A percentile compares a stretch with the other conserved stretches of the same genome.
phyloP scores from a whole-genome alignment of 192 early-diverging fungal species.

The Chytriomyces confervae region DNA sequence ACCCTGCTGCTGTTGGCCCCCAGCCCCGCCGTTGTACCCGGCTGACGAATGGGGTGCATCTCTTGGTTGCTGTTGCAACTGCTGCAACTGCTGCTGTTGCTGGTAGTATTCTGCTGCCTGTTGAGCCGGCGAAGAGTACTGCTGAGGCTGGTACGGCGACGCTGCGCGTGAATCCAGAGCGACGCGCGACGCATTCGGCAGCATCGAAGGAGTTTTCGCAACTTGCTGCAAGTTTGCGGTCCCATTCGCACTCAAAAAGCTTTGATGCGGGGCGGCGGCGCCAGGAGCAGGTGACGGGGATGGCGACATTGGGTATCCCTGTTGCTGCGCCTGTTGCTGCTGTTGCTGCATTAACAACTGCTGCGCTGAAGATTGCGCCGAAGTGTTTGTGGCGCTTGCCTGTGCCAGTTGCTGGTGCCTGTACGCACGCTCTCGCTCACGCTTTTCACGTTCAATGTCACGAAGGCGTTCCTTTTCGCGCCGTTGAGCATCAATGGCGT shows the following conservation, averaged over 20 bases:
- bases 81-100: not conserved
- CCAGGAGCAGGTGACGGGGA: constrained; percentile 9
- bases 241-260: not conserved
- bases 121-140: not conserved
- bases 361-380: not conserved
- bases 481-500: constrained; percentile 61
- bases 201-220: not conserved
- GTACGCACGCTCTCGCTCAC: constrained; percentile 41
- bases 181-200: constrained; percentile 7
- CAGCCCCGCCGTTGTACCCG: not conserved
- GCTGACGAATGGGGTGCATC: not conserved
- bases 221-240: not conserved
- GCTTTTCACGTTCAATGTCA: constrained; percentile 48
- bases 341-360: not conserved
- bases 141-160: constrained; percentile 2
- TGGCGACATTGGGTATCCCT: constrained; percentile 18
- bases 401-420: constrained; percentile 25
- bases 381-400: not conserved
- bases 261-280: constrained; percentile 3
- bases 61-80: not conserved
- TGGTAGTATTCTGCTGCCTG: not conserved
- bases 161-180: constrained; percentile 4
- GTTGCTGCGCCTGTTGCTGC: not conserved
- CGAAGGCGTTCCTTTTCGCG: constrained; percentile 52
- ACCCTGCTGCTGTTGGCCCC: not conserved